Base-by-base conservation (phyloP, 495 filamentous ascomycete genomes). In the Rostrohypoxylon terebratum region DNA sequence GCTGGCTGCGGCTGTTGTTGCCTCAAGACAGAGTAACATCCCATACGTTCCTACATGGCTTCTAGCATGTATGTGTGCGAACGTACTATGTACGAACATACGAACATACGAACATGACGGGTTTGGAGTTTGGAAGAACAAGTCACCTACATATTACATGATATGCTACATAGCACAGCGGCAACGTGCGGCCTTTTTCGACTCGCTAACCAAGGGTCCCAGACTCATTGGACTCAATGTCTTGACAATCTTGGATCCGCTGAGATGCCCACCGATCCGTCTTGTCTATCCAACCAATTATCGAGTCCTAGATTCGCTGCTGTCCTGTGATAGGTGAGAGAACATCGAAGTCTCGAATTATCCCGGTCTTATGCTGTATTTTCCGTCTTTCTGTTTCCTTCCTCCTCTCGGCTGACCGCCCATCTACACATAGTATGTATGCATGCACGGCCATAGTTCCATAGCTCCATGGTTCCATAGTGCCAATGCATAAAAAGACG, bases 161-260 rank as follows among this genome's bases (percentile, higher is more conserved):
- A 50, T 20, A 50, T 50, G 18, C 42, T 18, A 45, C 42, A 45
- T 45, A 45, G 42, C n/a, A 47, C 20, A 63, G 18, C 14, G 40
- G 31, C 23, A 28, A 28, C n/a, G 20, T 55, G 38, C 38, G 59
- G 42, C 59, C 23, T 61, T 28, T 50, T 58, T 59, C 60, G 61
- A 63, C 36, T 28, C 28, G 28, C 28, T 28, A n/a, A n/a, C n/a
- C n/a, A n/a, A n/a, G n/a, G n/a, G n/a, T n/a, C n/a, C n/a, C n/a
- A 28, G 28, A 28, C n/a, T 61, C 18, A 58, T 58, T 59, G 53
- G 61, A 63, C 36, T 68, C 53, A 50, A 21, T 16, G 42, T 54
- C 64, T 54, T 59, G 14, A 18, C 25, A 63, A 68, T 68, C 70
- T 68, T 73, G 70, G 70, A 45, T 63, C 69, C 59, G 59, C 53